phyloP scores from a whole-genome alignment of 495 filamentous ascomycete species.

The Tuber umbilicatum region DNA sequence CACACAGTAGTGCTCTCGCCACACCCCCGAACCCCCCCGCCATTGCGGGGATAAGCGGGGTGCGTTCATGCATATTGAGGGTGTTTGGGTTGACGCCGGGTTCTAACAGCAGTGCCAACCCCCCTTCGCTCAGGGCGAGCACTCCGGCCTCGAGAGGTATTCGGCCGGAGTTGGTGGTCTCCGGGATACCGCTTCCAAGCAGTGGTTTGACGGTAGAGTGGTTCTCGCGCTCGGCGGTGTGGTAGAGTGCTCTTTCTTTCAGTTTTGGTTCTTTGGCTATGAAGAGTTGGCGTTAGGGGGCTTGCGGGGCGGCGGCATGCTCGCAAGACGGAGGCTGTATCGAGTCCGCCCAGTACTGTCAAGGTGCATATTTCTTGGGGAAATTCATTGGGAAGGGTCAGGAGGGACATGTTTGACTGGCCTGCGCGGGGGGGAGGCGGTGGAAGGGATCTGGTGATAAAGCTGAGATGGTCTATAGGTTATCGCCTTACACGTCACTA shows the following conservation, averaged over 20 bases:
- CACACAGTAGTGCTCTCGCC: background rate
- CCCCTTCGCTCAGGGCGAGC: background rate
- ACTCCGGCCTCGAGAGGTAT: background rate
- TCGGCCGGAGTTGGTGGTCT: too few relatives aligned
- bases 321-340: background rate
- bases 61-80: background rate
- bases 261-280: background rate
- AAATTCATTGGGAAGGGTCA: background rate
- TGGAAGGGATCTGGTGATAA: background rate
- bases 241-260: background rate
- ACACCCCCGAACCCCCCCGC: background rate
- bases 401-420: background rate
- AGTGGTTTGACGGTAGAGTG: background rate
- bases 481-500: background rate
- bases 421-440: background rate
- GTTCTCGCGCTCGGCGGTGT: background rate
- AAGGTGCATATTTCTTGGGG: background rate
- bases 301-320: background rate
- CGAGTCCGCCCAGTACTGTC: background rate
- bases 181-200: background rate
- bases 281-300: background rate
- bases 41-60: background rate
- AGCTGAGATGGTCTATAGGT: background rate
- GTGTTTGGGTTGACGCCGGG: background rate
- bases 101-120: background rate